Evolutionary conservation across 768 basidiomycete species (phyloP).

Genomic region (Floccularia luteovirens): DNA sequence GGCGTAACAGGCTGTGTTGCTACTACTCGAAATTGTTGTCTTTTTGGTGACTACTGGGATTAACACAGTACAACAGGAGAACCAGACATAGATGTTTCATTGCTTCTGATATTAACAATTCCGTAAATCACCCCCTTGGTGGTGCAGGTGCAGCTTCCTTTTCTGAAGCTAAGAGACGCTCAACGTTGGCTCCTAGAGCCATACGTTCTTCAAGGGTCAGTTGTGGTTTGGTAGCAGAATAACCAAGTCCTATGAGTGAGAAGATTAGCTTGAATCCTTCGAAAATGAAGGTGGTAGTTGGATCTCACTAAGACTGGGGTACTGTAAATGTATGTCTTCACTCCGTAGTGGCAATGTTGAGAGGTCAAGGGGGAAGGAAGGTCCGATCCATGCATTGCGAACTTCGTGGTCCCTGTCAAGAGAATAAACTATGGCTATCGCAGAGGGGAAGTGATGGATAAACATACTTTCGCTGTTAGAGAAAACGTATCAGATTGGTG

Average conservation of each 20-base stretch:
- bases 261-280: background rate
- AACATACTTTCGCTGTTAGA: constrained; percentile 41
- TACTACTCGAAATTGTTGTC: too few species aligned
- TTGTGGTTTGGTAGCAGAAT: constrained; percentile 44
- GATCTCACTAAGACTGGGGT: constrained; percentile 46
- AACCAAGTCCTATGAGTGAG: constrained; percentile 67
- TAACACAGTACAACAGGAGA: too few species aligned
- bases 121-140: constrained; percentile 13
- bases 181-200: constrained; percentile 53
- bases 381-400: constrained; percentile 71
- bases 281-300: background rate
- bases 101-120: background rate
- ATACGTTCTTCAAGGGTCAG: constrained; percentile 55
- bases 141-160: constrained; percentile 67
- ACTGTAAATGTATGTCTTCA: constrained; percentile 58
- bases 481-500: too few species aligned
- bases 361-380: constrained; percentile 61
- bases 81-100: background rate
- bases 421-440: background rate
- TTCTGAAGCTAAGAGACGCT: constrained; percentile 49
- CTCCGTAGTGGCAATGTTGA: constrained; percentile 41
- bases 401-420: constrained; percentile 57
- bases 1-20: too few species aligned
- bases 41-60: too few species aligned
- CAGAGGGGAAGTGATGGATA: background rate